Base-by-base conservation (phyloP, 2,329 filamentous ascomycete species). In the Lojkania enalia region DNA sequence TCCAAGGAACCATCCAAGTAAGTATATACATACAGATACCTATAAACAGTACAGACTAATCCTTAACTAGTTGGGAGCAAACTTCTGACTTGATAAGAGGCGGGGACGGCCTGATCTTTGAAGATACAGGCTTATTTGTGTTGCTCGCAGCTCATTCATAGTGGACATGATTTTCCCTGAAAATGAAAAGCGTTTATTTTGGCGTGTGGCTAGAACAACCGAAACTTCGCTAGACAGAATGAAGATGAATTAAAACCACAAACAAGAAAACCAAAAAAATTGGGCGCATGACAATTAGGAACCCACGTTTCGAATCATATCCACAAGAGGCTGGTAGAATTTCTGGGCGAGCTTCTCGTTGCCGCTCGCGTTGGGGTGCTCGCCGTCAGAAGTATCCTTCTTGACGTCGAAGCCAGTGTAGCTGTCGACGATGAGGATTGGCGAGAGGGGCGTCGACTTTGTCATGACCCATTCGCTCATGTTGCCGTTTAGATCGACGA, bases 351-450 rank as follows among this genome's bases (percentile, higher is more conserved):
- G 57, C 48, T 67, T 67, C 41, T 57, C 49, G 20, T 62, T 58
- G 11, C 66, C 66, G 2, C 35, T 36, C 18, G 51, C 51, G 33
- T 67, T 67, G 12, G 66, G 65, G 42, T 69, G 66, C 51, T 66
- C 61, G 36, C 66, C 66, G 23, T 69, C 66, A 9, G 42, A 46
- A 0, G 65, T 67, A 32, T 69, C 65, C 4, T 48, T 52, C n/a
- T 57, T 54, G 1, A 54, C 43, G 35, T 69, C 53, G 18, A 64
- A 69, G 23, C 55, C 61, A 0, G 51, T 47, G 29, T 46, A 61
- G 43, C 62, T 62, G 48, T 69, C 61, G 3, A 69, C 60, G 25
- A 65, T 50, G 11, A 51, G 50, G 13, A 68, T 57, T 7, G 59
- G 58, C 4, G 58, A 63, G 21, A 48, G 32, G 2, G 27, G 4